phyloP scores from a whole-genome alignment of 768 basidiomycete species.

The Termitomyces sp. region DNA sequence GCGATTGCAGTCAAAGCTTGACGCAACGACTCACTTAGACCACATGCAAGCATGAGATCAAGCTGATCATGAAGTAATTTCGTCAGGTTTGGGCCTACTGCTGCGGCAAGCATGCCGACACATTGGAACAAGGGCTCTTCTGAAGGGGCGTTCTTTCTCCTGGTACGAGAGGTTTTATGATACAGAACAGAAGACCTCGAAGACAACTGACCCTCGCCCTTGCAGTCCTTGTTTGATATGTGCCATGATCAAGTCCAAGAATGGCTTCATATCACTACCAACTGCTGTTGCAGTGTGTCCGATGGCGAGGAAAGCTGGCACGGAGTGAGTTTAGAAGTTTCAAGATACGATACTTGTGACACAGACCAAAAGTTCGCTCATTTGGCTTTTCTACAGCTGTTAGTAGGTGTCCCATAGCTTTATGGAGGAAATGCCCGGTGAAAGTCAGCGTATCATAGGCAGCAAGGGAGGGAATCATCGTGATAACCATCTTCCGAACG shows the following conservation, averaged over 20 bases:
- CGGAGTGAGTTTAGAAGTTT: conserved; percentile 9
- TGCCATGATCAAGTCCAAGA: conserved; percentile 85
- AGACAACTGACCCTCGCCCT: conserved; percentile 63
- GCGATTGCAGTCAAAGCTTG: conserved; percentile 83
- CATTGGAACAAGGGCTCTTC: conserved; percentile 98
- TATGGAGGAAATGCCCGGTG: conserved; percentile 85
- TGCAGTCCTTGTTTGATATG: conserved; percentile 89
- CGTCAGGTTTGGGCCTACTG: conserved; percentile 94
- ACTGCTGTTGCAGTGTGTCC: conserved; percentile 92
- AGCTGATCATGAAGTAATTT: conserved; percentile 95
- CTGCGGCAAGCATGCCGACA: conserved; percentile 90
- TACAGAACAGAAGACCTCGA: background rate
- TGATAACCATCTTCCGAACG: conserved; percentile 92
- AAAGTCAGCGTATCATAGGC: conserved; percentile 94
- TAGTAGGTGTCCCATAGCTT: conserved; percentile 89
- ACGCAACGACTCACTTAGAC: conserved; percentile 83
- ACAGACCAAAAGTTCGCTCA: conserved; percentile 82
- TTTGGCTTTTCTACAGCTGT: conserved; percentile 83
- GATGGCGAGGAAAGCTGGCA: conserved; percentile 87
- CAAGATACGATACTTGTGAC: background rate
- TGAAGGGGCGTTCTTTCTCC: conserved; percentile 85
- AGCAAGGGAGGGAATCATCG: conserved; percentile 91
- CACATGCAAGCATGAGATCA: conserved; percentile 94
- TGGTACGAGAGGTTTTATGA: conserved; percentile 23
- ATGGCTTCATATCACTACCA: conserved; percentile 92